Percentiles rank a stretch among this genome's conserved stretches.
Conservation (phyloP, 768 basidiomycete genomes). For the Mycena rosella region DNA sequence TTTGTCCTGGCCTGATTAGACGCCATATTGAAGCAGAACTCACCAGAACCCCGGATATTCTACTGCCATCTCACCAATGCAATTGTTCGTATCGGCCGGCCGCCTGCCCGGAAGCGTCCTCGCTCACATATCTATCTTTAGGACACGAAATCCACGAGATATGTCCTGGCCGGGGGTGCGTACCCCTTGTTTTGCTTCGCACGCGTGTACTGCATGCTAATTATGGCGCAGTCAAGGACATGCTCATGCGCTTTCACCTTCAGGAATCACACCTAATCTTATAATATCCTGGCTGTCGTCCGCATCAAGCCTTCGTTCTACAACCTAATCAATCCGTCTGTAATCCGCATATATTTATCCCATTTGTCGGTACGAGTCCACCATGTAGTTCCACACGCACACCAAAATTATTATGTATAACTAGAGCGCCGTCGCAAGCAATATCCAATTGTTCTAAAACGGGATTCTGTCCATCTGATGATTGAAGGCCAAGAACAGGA, state of each 20-base stretch:
- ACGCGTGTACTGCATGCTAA: conserved; percentile 7
- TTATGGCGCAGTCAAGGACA: conserved; percentile 32
- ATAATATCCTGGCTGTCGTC: conserved; percentile 1
- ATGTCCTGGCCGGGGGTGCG: conserved; percentile 55
- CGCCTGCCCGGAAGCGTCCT: conserved; percentile 39
- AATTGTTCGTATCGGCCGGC: conserved; percentile 60
- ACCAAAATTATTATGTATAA: conserved; percentile 11
- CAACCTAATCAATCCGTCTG: conserved; percentile 15
- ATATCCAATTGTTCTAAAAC: not conserved
- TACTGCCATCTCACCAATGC: conserved; percentile 82
- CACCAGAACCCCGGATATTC: conserved; percentile 66
- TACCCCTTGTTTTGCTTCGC: not conserved
- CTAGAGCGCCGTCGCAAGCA: not conserved
- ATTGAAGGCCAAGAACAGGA: not conserved
- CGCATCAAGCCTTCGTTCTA: conserved; percentile 8
- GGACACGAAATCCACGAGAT: conserved; percentile 72
- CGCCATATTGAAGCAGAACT: conserved; percentile 67
- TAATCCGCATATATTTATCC: conserved; percentile 24
- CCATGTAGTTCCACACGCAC: conserved; percentile 14
- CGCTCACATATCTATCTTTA: conserved; percentile 39
- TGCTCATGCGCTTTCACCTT: conserved; percentile 31
- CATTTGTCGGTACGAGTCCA: conserved; percentile 1
- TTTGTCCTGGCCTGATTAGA: conserved; percentile 40
- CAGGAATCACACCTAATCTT: conserved; percentile 30
- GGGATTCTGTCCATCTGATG: not conserved